Percentiles rank a stretch among this genome's conserved stretches.
Conservation (phyloP, 352 stramenopile genomes). For the Phytophthora sp. region DNA sequence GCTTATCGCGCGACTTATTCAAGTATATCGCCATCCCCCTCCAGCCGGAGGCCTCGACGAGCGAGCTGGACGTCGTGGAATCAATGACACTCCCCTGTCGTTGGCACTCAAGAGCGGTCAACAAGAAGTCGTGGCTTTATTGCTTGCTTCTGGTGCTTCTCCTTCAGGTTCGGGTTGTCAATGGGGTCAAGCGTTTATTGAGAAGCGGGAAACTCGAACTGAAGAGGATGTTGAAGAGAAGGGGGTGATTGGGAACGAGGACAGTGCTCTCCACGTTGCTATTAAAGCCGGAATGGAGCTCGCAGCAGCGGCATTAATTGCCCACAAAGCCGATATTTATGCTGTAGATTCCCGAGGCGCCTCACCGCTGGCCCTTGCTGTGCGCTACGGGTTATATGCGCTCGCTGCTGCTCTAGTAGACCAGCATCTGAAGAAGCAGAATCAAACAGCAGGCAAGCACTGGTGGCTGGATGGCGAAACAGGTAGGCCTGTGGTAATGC, state of each 20-base stretch:
- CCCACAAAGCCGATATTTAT: slow-evolving; percentile 51
- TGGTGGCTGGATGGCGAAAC: slow-evolving; percentile 63
- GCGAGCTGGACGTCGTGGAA: slow-evolving; percentile 35
- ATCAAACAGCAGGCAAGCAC: slow-evolving; percentile 13
- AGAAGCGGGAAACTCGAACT: slow-evolving; percentile 22
- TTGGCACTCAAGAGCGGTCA: slow-evolving; percentile 59
- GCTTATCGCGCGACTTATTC: slow-evolving; percentile 51
- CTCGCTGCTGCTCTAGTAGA: slow-evolving; percentile 43
- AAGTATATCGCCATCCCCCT: slow-evolving; percentile 46
- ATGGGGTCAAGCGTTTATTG: slow-evolving; percentile 37
- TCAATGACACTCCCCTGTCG: slow-evolving; percentile 65
- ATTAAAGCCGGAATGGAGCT: slow-evolving; percentile 59
- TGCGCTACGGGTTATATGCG: slow-evolving; percentile 70
- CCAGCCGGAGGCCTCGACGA: slow-evolving; percentile 35
- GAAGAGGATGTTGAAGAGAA: slow-evolving; percentile 14
- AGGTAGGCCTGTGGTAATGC: slow-evolving; percentile 44
- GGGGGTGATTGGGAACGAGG: slow-evolving; percentile 30
- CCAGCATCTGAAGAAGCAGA: slow-evolving; percentile 33
- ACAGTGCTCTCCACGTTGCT: slow-evolving; percentile 61
- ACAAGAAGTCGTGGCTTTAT: slow-evolving; percentile 55
- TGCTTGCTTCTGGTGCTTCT: slow-evolving; percentile 50
- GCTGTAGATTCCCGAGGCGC: slow-evolving; percentile 45
- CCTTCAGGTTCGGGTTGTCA: slow-evolving; percentile 31
- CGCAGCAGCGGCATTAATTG: slow-evolving; percentile 54
- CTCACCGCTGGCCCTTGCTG: slow-evolving; percentile 51